Conservation (phyloP, 2,329 filamentous ascomycete genomes). For the Calonectria pseudoreteaudii region DNA sequence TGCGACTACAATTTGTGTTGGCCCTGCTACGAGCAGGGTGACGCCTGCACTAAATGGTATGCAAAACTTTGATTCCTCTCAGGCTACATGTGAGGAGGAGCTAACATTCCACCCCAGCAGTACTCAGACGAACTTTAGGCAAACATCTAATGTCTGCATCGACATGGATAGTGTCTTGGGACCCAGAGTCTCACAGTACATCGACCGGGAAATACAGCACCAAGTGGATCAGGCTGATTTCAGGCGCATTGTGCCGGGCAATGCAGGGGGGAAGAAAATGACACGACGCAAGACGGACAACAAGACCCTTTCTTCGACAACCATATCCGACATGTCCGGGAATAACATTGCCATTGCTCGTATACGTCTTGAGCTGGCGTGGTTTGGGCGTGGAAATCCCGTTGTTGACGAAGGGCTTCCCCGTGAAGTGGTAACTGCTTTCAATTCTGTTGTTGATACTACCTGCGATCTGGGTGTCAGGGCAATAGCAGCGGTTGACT, state of each 20-base stretch:
- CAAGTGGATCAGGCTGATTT: not conserved
- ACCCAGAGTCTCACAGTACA: not conserved
- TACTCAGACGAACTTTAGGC: not conserved
- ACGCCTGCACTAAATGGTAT: not conserved
- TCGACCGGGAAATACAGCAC: not conserved
- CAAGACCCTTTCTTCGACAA: not conserved
- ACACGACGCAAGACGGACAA: no score
- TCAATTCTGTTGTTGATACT: not conserved
- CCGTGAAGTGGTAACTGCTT: not conserved
- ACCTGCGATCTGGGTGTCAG: not conserved
- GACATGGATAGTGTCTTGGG: not conserved
- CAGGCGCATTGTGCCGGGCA: not conserved
- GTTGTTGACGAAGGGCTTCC: not conserved
- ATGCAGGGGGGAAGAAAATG: not conserved
- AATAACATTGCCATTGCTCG: not conserved
- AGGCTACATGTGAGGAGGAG: not conserved
- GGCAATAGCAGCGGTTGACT: not conserved
- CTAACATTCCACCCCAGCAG: not conserved
- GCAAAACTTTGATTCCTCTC: not conserved
- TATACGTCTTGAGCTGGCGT: not conserved
- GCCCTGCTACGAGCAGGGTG: not conserved
- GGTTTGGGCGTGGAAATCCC: not conserved
- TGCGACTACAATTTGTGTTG: not conserved
- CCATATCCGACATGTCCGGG: not conserved
- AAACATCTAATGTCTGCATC: not conserved